Evolutionary conservation across 2,329 filamentous ascomycete genomes (phyloP).

Genomic region (Aspergillus fumigatus): DNA sequence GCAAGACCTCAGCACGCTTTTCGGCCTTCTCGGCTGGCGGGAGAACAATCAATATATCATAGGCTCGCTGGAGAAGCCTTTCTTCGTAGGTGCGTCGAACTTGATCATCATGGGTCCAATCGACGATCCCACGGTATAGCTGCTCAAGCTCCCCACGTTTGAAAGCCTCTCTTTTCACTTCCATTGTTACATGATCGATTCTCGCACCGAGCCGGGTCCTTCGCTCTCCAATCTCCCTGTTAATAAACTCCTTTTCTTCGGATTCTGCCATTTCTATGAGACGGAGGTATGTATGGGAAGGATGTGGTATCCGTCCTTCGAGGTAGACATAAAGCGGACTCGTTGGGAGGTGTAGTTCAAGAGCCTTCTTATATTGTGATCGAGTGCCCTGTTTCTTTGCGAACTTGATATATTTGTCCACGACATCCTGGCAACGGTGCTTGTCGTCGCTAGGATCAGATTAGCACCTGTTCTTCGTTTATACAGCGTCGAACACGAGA

Average conservation of each 20-base stretch:
- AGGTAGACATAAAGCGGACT: conserved; percentile 76
- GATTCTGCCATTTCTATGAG: conserved; percentile 79
- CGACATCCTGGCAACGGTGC: conserved; percentile 55
- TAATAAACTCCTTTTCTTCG: conserved; percentile 85
- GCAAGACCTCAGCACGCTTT: conserved; percentile 69
- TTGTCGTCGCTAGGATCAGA: conserved; percentile 48
- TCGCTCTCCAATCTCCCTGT: conserved; percentile 82
- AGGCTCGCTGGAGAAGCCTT: conserved; percentile 75
- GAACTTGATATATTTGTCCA: conserved; percentile 76
- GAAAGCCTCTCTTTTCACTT: conserved; percentile 84
- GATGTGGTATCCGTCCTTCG: conserved; percentile 77
- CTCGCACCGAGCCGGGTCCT: conserved; percentile 81
- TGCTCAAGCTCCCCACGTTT: conserved; percentile 70
- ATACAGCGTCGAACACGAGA: not conserved
- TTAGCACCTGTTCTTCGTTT: conserved; percentile 10
- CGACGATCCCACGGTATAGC: conserved; percentile 76
- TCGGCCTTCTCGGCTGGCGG: conserved; percentile 62
- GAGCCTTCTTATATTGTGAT: conserved; percentile 68
- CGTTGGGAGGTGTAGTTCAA: conserved; percentile 72
- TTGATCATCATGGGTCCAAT: conserved; percentile 87
- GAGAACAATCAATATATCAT: conserved; percentile 70
- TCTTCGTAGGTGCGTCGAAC: conserved; percentile 81
- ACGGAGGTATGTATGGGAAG: conserved; percentile 72
- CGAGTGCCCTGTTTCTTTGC: conserved; percentile 68
- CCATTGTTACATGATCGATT: conserved; percentile 73